These are phyloP conservation scores for Calonectria hawksworthii DNA, from an alignment of 2,329 filamentous ascomycete genomes.

Conservation along the genomic window DNA sequence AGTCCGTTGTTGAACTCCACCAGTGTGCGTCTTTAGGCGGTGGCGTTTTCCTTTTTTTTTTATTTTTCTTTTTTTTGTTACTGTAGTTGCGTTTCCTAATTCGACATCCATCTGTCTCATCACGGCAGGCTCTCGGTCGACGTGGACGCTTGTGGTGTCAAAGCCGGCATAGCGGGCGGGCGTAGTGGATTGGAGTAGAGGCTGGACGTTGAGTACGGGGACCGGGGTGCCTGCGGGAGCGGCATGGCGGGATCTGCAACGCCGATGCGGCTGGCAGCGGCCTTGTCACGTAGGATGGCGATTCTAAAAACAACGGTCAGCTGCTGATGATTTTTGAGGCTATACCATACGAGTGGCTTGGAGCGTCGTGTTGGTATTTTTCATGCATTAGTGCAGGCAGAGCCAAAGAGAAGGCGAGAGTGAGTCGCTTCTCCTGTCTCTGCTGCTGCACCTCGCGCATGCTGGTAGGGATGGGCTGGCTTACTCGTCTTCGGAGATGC, in stretches of 20 bases:
- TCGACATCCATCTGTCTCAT: background rate
- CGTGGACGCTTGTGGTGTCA: conserved; percentile 37
- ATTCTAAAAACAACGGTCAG: conserved; percentile 52
- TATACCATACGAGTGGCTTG: background rate
- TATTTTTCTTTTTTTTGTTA: background rate
- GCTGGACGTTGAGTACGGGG: conserved; percentile 42
- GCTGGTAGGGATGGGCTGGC: conserved; percentile 42
- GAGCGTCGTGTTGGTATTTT: background rate
- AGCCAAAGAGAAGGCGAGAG: background rate
- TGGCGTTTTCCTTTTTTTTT: background rate
- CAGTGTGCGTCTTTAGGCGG: conserved; percentile 1
- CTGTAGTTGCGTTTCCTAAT: background rate
- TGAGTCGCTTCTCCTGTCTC: background rate
- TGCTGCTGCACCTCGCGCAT: background rate
- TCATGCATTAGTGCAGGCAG: background rate
- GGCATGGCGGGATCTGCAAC: conserved; percentile 53
- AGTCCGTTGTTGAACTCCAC: background rate
- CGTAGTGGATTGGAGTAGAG: conserved; percentile 43
- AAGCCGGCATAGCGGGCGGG: conserved; percentile 37
- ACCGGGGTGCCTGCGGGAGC: conserved; percentile 35
- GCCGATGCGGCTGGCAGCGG: conserved; percentile 63
- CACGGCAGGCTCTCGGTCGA: conserved; percentile 44
- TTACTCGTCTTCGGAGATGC: conserved; percentile 72
- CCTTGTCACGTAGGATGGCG: conserved; percentile 65
- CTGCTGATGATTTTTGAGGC: background rate